These are phyloP conservation scores for Clitopilus hobsonii DNA, from an alignment of 768 basidiomycete genomes.

Conservation along the genomic window DNA sequence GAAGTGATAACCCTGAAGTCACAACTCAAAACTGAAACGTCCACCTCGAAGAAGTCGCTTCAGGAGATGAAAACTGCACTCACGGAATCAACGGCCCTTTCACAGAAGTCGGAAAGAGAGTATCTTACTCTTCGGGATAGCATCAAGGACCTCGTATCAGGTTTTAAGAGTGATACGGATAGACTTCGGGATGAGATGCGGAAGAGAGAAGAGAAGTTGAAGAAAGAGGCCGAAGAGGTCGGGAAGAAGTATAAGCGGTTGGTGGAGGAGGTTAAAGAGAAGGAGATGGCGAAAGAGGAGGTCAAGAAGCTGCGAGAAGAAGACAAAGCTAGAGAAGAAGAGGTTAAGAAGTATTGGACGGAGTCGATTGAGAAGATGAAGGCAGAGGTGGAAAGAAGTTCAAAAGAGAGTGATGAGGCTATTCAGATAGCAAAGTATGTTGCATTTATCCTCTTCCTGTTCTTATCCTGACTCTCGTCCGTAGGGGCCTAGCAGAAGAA, in stretches of 20 bases:
- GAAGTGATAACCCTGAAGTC: slow-evolving; percentile 64
- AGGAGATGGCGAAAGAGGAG: slow-evolving; percentile 38
- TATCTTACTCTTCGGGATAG: slow-evolving; percentile 77
- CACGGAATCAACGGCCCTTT: slow-evolving; percentile 68
- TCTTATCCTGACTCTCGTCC: slow-evolving; percentile 1
- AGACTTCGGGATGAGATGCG: slow-evolving; percentile 69
- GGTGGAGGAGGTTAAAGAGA: slow-evolving; percentile 55
- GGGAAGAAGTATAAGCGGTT: slow-evolving; percentile 67
- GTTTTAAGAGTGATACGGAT: slow-evolving; percentile 73
- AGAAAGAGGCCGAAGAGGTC: slow-evolving; percentile 60
- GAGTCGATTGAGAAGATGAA: slow-evolving; percentile 53
- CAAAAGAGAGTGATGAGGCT: slow-evolving; percentile 52
- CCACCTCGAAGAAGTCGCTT: slow-evolving; percentile 66
- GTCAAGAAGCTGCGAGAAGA: slow-evolving; percentile 49
- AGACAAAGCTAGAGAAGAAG: slow-evolving; percentile 41
- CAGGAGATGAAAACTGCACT: slow-evolving; percentile 79
- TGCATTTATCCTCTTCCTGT: slow-evolving; percentile 3
- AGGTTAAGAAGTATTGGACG: slow-evolving; percentile 58
- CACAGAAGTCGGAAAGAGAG: slow-evolving; percentile 79
- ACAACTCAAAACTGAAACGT: slow-evolving; percentile 70
- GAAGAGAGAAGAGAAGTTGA: slow-evolving; percentile 66
- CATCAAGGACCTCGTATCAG: slow-evolving; percentile 64
- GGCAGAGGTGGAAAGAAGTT: slow-evolving; percentile 47
- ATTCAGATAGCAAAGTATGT: slow-evolving; percentile 58
- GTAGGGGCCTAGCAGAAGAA: slow-evolving; percentile 56